phyloP scores from a whole-genome alignment of 352 stramenopile genomes.

The Detonula confervacea region DNA sequence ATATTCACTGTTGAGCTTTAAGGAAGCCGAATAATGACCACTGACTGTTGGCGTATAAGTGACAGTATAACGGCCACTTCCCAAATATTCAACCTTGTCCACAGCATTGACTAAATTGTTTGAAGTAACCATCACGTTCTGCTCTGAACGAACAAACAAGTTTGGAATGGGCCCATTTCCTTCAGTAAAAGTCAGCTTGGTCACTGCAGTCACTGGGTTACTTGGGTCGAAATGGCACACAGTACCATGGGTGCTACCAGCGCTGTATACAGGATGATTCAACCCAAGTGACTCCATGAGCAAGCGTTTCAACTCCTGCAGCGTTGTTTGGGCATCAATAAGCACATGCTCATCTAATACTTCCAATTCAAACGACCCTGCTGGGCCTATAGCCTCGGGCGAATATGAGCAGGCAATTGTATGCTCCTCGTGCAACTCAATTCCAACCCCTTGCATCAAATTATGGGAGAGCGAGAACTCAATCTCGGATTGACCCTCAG shows the following conservation, averaged over 20 bases:
- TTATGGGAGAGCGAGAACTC: constrained; percentile 65
- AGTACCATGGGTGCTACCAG: constrained; percentile 44
- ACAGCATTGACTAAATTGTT: constrained; percentile 68
- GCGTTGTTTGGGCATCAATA: constrained; percentile 51
- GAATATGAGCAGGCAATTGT: constrained; percentile 68
- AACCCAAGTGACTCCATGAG: constrained; percentile 38
- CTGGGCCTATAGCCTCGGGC: constrained; percentile 30
- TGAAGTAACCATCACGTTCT: constrained; percentile 39
- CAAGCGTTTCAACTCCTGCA: constrained; percentile 52
- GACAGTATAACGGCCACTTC: constrained; percentile 88
- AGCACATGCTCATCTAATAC: constrained; percentile 55
- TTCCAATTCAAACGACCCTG: constrained; percentile 70
- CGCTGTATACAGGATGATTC: constrained; percentile 23
- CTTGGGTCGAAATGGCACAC: constrained; percentile 52
- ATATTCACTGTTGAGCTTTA: constrained; percentile 59
- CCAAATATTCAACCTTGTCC: constrained; percentile 85
- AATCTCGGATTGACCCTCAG: constrained; percentile 57
- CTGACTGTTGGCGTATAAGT: constrained; percentile 86
- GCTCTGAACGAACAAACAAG: constrained; percentile 37
- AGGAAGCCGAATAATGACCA: constrained; percentile 75
- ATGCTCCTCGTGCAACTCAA: constrained; percentile 81
- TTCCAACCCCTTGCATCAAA: constrained; percentile 50
- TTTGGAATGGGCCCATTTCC: constrained; percentile 43
- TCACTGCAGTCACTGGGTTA: constrained; percentile 47
- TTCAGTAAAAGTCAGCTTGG: constrained; percentile 43